These are phyloP conservation scores for Chlamydomonas asymmetrica DNA, from an alignment of 139 green algal species.

Conservation along the genomic window DNA sequence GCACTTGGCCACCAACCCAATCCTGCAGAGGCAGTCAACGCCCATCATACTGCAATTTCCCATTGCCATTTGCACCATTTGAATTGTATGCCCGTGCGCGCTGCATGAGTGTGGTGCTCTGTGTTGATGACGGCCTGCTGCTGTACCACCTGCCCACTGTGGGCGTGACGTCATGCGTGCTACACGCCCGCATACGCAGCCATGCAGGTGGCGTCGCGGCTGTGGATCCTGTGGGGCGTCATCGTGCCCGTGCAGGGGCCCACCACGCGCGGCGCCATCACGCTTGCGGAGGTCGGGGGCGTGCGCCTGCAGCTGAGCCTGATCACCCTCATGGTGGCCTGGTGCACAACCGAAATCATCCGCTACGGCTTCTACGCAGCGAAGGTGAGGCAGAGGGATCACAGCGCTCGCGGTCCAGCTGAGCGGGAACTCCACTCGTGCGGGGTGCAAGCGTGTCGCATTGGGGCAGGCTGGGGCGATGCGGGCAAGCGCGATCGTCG, in stretches of 20 bases:
- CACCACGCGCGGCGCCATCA: conserved; percentile 30
- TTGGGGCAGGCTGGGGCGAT: not conserved
- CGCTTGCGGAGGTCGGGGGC: conserved; percentile 12
- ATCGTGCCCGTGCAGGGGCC: conserved; percentile 54
- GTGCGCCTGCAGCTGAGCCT: conserved; percentile 62
- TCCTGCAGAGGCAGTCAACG: not conserved
- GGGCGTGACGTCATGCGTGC: not conserved
- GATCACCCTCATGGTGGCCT: conserved; percentile 78
- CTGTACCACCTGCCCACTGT: not conserved
- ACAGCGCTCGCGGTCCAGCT: too few relatives aligned
- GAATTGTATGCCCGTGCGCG: too few relatives aligned
- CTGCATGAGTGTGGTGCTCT: too few relatives aligned
- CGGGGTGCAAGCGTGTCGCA: not conserved
- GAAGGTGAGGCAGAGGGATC: conserved; percentile 60
- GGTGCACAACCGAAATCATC: conserved; percentile 88
- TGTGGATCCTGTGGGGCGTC: conserved; percentile 89
- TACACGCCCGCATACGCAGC: conserved; percentile 36
- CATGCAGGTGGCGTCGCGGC: conserved; percentile 83
- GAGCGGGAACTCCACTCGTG: not conserved
- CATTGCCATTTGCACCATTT: too few relatives aligned
- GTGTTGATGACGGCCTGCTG: not conserved
- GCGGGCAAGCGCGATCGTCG: too few relatives aligned
- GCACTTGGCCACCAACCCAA: not conserved
- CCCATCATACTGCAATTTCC: too few relatives aligned
- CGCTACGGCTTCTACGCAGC: conserved; percentile 90